These are phyloP conservation scores for Fomitiporia mediterranea DNA, from an alignment of 1,284 basidiomycete species.

Conservation along the genomic window DNA sequence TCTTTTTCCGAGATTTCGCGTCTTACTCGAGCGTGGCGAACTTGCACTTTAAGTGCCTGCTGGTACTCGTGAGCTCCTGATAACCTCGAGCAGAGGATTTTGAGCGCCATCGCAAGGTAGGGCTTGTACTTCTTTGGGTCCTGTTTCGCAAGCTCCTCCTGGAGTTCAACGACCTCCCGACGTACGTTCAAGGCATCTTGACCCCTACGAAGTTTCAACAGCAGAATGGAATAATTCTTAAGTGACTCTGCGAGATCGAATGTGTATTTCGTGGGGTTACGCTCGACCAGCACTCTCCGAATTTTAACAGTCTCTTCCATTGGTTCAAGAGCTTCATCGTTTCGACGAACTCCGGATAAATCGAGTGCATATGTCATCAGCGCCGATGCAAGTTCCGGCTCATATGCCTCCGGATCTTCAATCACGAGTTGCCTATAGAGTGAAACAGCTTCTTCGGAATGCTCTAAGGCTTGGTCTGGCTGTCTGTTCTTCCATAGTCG, in stretches of 20 bases:
- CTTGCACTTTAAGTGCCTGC: not conserved
- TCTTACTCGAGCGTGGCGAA: not conserved
- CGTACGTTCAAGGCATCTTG: not conserved
- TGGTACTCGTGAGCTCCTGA: not conserved
- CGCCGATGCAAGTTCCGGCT: not conserved
- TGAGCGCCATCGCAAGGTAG: slow-evolving; percentile 1
- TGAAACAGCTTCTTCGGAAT: not conserved
- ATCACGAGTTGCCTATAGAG: not conserved
- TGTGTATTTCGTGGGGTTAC: not conserved
- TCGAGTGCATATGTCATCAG: not conserved
- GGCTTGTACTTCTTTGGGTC: not conserved
- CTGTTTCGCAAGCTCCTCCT: not conserved
- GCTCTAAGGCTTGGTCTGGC: not conserved
- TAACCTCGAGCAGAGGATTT: not conserved
- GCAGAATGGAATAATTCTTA: not conserved
- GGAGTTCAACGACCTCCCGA: not conserved
- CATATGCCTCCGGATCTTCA: not conserved
- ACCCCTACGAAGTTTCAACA: not conserved
- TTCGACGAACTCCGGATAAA: not conserved
- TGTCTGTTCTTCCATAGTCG: not conserved
- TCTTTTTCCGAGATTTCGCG: not conserved
- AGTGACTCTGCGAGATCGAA: not conserved
- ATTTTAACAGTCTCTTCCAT: not conserved
- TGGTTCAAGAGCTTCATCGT: not conserved
- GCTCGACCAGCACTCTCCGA: not conserved